phyloP scores from a whole-genome alignment of 768 basidiomycete genomes.

The Lentinula boryana region DNA sequence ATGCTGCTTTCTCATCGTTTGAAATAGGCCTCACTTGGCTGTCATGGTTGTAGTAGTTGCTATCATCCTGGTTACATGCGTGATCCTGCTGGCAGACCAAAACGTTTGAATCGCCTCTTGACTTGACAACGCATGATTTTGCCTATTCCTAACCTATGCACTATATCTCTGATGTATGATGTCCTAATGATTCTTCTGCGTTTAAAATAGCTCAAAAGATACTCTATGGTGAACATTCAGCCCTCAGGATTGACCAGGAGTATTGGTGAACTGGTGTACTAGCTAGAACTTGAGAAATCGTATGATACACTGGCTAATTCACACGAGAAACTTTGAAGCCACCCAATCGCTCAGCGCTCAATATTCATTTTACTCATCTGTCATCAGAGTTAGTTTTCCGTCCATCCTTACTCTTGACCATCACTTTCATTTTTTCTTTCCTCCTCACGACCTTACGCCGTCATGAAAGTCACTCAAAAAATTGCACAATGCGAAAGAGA shows the following conservation, averaged over 20 bases:
- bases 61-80: conserved; percentile 45
- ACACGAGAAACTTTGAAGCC: neutral
- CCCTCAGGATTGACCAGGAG: no score
- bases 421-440: conserved; percentile 12
- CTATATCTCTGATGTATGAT: no score
- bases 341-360: neutral
- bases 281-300: neutral
- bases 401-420: neutral
- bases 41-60: conserved; percentile 44
- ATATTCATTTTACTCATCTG: neutral
- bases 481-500: conserved; percentile 81
- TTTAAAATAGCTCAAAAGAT: no score
- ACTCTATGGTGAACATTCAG: neutral
- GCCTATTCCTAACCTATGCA: no score
- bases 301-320: neutral
- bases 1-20: neutral
- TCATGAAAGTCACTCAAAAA: conserved; percentile 95
- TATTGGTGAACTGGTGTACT: no score
- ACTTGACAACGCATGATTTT: neutral
- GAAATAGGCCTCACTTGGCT: conserved; percentile 40
- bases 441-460: conserved; percentile 16
- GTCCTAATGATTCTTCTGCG: no score
- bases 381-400: neutral
- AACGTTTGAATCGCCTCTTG: neutral
- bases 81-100: conserved; percentile 39